phyloP scores from a whole-genome alignment of 176 grass and related monocot genomes.

The Triticum timopheevii region DNA sequence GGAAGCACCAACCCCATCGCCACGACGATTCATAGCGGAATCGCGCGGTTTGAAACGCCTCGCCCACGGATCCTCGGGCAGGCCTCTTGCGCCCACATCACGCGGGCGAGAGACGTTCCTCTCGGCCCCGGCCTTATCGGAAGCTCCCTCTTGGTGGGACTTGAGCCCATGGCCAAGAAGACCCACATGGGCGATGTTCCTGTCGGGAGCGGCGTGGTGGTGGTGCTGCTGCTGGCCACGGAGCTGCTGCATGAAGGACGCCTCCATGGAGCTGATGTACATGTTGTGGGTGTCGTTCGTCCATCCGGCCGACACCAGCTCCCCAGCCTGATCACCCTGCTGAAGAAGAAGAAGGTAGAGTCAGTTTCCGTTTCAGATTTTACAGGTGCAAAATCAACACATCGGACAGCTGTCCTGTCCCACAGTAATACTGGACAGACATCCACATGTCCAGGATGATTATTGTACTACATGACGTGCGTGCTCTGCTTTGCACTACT shows the following conservation, averaged over 20 bases:
- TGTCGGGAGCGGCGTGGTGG: background rate
- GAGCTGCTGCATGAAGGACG: constrained; percentile 60
- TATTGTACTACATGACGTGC: background rate
- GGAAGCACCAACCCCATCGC: background rate
- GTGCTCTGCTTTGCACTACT: background rate
- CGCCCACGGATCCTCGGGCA: constrained; percentile 51
- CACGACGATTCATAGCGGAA: background rate
- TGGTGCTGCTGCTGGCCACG: background rate
- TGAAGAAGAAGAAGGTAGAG: background rate
- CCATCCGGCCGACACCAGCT: constrained; percentile 48
- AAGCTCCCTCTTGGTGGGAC: constrained; percentile 22
- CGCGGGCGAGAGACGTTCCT: background rate
- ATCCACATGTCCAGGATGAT: background rate
- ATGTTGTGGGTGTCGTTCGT: constrained; percentile 56
- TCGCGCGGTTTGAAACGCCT: constrained; percentile 45
- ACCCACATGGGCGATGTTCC: background rate
- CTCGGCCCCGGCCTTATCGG: constrained; percentile 26
- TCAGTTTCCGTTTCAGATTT: background rate
- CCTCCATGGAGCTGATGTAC: constrained; percentile 71
- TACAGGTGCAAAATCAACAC: background rate
- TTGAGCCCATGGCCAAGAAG: constrained; percentile 11
- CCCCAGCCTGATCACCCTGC: constrained; percentile 24
- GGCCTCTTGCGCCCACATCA: background rate
- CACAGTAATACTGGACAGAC: background rate
- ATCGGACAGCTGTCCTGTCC: background rate